These are phyloP conservation scores for Graphilbum fragrans DNA, from an alignment of 2,329 filamentous ascomycete species.

Conservation along the genomic window DNA sequence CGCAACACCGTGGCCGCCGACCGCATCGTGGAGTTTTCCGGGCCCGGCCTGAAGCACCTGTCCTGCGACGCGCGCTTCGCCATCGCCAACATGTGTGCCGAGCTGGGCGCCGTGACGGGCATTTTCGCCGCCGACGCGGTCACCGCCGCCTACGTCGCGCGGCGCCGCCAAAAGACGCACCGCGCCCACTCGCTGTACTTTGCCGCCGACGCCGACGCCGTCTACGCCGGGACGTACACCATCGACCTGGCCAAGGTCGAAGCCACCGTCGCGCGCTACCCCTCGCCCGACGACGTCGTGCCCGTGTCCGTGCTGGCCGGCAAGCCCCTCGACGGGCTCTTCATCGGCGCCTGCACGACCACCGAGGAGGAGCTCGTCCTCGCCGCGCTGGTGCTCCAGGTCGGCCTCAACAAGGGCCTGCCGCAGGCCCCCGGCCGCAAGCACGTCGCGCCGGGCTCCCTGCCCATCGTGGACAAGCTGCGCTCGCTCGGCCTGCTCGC, in stretches of 20 bases:
- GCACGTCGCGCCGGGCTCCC: constrained; percentile 25
- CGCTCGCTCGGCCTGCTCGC: constrained; percentile 20
- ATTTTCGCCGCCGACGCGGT: constrained; percentile 26
- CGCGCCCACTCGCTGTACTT: constrained; percentile 24
- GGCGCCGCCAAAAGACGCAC: constrained; percentile 20
- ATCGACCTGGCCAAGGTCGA: constrained; percentile 26
- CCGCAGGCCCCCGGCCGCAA: constrained; percentile 21
- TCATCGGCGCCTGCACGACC: constrained; percentile 34
- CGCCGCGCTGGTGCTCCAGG: constrained; percentile 25
- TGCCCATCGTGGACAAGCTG: constrained; percentile 24
- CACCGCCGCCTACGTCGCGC: constrained; percentile 21
- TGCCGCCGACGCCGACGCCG: constrained; percentile 20
- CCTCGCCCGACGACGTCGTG: constrained; percentile 29
- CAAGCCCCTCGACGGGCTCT: constrained; percentile 25
- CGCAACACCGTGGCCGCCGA: constrained; percentile 26
- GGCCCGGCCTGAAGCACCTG: constrained; percentile 19
- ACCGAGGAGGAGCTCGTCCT: constrained; percentile 31
- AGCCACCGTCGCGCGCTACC: constrained; percentile 26
- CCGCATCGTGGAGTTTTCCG: constrained; percentile 24
- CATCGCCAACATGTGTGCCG: constrained; percentile 21
- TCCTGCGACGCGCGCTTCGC: constrained; percentile 25
- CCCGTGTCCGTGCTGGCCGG: constrained; percentile 20
- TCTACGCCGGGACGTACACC: constrained; percentile 22
- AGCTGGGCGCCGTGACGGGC: constrained; percentile 30
- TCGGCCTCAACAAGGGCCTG: constrained; percentile 20